Percentiles rank a stretch among this genome's conserved stretches.
Conservation (phyloP, 169 alveolate genomes). For the Plasmodium knowlesi region DNA sequence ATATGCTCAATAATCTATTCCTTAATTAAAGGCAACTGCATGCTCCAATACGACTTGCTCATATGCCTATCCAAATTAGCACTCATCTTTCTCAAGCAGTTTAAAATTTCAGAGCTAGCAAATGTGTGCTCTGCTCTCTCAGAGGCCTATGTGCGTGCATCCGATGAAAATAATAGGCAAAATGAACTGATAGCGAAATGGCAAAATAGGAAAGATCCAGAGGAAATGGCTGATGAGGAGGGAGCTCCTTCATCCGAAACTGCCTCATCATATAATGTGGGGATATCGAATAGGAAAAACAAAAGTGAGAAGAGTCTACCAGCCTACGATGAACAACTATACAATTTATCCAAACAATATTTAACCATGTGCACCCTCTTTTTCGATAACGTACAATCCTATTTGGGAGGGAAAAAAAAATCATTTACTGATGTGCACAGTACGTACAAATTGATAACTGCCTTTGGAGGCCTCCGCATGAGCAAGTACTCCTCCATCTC, state of each 20-base stretch:
- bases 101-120: conserved; percentile 51
- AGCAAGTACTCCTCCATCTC: conserved; percentile 44
- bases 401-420: conserved; percentile 26
- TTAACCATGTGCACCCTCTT: conserved; percentile 17
- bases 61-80: conserved; percentile 61
- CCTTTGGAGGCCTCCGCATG: conserved; percentile 44
- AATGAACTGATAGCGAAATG: conserved; percentile 9
- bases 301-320: background rate
- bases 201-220: background rate
- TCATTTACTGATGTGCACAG: conserved; percentile 54
- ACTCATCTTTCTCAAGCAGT: conserved; percentile 26
- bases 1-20: conserved; percentile 67
- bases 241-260: background rate
- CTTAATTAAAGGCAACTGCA: conserved; percentile 59
- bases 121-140: conserved; percentile 65
- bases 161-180: conserved; percentile 63
- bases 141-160: conserved; percentile 48
- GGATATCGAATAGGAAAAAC: background rate
- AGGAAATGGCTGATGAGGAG: background rate
- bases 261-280: background rate
- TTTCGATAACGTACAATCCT: conserved; percentile 40
- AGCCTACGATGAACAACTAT: conserved; percentile 33
- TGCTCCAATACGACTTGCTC: conserved; percentile 48
- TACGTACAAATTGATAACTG: conserved; percentile 46
- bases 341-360: conserved; percentile 24